Evolutionary conservation across 768 basidiomycete genomes (phyloP).

Genomic region (Cyathus striatus): DNA sequence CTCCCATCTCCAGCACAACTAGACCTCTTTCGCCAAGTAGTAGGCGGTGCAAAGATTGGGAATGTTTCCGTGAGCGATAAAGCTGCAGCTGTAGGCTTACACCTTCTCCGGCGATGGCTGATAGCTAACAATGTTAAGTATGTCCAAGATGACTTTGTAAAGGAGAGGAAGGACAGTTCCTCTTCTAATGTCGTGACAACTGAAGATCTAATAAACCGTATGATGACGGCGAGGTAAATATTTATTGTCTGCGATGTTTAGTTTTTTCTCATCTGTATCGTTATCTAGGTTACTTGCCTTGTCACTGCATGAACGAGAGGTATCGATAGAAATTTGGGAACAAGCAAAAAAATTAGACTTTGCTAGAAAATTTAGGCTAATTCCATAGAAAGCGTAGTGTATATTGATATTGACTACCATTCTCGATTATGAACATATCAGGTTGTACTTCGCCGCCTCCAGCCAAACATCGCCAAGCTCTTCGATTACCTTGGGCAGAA

Average conservation of each 20-base stretch:
- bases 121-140: conserved; percentile 41
- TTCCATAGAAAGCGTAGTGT: too few relatives aligned
- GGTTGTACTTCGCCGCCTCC: conserved; percentile 42
- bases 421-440: conserved; percentile 8
- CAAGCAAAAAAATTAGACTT: conserved; percentile 61
- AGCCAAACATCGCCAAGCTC: conserved; percentile 70
- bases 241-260: neutral
- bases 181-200: conserved; percentile 26
- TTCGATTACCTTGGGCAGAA: conserved; percentile 51
- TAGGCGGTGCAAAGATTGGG: conserved; percentile 58
- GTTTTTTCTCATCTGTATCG: conserved; percentile 5
- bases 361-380: too few relatives aligned
- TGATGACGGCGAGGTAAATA: conserved; percentile 65
- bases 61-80: conserved; percentile 47
- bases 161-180: conserved; percentile 28
- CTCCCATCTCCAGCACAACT: conserved; percentile 45
- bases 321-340: conserved; percentile 61
- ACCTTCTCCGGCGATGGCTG: neutral
- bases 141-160: conserved; percentile 74
- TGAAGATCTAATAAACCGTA: conserved; percentile 62
- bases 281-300: conserved; percentile 53
- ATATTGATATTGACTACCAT: neutral
- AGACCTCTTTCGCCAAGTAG: conserved; percentile 48
- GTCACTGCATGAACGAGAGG: conserved; percentile 49
- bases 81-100: conserved; percentile 49